Conservation (phyloP, 2,329 filamentous ascomycete genomes). For the Sporothrix mexicana region DNA sequence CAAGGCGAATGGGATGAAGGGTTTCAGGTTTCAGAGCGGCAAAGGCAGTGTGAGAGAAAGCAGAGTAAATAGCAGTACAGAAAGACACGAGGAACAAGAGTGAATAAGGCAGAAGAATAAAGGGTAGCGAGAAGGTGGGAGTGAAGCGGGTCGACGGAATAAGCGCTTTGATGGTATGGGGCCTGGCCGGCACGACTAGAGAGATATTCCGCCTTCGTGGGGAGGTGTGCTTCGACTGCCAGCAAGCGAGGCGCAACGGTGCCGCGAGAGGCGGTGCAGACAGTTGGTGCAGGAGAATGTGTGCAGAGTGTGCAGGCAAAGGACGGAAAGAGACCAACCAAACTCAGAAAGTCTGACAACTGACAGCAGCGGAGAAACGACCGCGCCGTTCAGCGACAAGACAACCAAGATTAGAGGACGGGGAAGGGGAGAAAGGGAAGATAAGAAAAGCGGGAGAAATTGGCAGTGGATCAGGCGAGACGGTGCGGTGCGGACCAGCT, state of each 20-base stretch:
- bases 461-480: conserved; percentile 16
- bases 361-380: neutral
- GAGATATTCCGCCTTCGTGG: conserved; percentile 34
- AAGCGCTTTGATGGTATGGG: conserved; percentile 25
- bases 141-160: conserved; percentile 25
- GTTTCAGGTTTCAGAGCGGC: neutral
- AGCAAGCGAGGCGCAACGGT: neutral
- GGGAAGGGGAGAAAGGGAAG: conserved; percentile 21
- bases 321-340: neutral
- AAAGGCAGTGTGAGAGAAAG: neutral
- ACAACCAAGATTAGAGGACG: neutral
- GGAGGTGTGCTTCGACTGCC: conserved; percentile 8
- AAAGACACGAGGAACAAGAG: neutral
- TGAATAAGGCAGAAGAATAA: neutral
- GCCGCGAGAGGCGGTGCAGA: conserved; percentile 22
- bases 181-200: conserved; percentile 20
- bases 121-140: conserved; percentile 16
- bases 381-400: neutral
- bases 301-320: neutral
- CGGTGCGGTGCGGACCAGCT: conserved; percentile 2
- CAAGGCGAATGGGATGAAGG: neutral
- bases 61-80: neutral
- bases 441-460: conserved; percentile 28
- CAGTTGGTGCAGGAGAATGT: neutral
- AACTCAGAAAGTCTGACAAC: no score